Conservation (phyloP, 2,329 filamentous ascomycete genomes). For the Diaporthe ampelina region DNA sequence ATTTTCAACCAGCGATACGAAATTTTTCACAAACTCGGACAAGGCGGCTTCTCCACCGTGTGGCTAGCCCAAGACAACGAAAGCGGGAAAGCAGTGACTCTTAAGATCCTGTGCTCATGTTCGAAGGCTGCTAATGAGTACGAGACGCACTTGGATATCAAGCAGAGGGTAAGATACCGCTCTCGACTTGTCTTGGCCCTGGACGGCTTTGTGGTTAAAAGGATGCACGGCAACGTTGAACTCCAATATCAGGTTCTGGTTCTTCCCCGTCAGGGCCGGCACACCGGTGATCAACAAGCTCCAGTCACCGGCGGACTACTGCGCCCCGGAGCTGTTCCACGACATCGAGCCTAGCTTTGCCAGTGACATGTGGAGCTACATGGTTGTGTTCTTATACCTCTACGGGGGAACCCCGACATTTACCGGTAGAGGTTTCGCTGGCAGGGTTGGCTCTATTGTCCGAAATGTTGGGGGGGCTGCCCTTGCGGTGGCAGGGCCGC, state of each 20-base stretch:
- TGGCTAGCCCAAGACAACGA: background rate
- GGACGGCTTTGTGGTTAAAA: background rate
- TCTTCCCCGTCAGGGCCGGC: background rate
- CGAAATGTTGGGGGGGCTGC: background rate
- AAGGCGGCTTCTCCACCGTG: background rate
- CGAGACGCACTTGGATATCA: background rate
- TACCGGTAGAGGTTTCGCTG: background rate
- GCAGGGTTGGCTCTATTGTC: background rate
- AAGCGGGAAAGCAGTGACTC: background rate
- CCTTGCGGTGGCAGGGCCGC: background rate
- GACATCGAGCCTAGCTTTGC: slow-evolving; percentile 14
- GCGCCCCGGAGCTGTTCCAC: slow-evolving; percentile 13
- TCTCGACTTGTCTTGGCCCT: background rate
- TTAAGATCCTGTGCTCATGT: background rate
- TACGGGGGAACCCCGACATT: background rate
- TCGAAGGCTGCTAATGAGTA: background rate
- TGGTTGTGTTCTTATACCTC: background rate
- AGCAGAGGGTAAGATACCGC: background rate
- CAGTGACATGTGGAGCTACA: slow-evolving; percentile 14
- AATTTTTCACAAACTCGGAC: background rate
- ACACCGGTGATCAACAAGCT: slow-evolving; percentile 5
- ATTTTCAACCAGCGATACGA: background rate
- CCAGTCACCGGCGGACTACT: background rate
- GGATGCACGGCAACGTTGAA: background rate
- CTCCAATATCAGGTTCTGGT: background rate